These are phyloP conservation scores for Microthyrium microscopicum DNA, from an alignment of 2,329 filamentous ascomycete genomes.

Conservation along the genomic window DNA sequence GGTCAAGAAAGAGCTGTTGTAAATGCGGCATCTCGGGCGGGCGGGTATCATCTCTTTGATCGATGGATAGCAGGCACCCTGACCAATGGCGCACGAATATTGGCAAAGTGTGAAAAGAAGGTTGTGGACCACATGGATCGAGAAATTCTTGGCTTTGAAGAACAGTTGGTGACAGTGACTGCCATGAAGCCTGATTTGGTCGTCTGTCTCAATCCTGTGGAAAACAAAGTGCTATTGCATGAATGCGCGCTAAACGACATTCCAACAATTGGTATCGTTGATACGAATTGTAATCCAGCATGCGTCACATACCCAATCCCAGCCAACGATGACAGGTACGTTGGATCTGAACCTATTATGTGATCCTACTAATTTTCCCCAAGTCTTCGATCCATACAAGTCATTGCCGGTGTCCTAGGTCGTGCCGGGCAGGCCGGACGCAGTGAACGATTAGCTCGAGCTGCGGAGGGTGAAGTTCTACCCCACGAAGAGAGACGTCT, in stretches of 20 bases:
- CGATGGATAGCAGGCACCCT: slow-evolving; percentile 85
- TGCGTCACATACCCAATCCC: slow-evolving; percentile 96
- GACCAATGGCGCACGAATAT: slow-evolving; percentile 82
- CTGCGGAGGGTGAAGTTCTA: slow-evolving; percentile 43
- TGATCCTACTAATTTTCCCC: slow-evolving; percentile 12
- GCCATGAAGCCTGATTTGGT: slow-evolving; percentile 77
- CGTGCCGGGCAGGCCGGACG: slow-evolving; percentile 69
- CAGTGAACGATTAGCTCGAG: slow-evolving; percentile 44
- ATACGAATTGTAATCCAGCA: slow-evolving; percentile 81
- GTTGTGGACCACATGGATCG: slow-evolving; percentile 64
- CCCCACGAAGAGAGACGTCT: no score
- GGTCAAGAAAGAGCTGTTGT: slow-evolving; percentile 72
- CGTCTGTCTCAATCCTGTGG: slow-evolving; percentile 77
- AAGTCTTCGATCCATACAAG: slow-evolving; percentile 63
- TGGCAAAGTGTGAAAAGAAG: slow-evolving; percentile 51
- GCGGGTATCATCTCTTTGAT: slow-evolving; percentile 76
- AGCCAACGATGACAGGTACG: slow-evolving; percentile 83
- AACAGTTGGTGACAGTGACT: slow-evolving; percentile 43
- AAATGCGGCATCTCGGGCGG: slow-evolving; percentile 58
- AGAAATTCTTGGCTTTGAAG: slow-evolving; percentile 45
- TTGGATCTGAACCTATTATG: slow-evolving; percentile 7
- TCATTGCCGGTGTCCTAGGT: slow-evolving; percentile 75
- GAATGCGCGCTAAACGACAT: slow-evolving; percentile 81
- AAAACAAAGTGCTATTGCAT: slow-evolving; percentile 80
- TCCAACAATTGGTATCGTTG: slow-evolving; percentile 85